phyloP scores from a whole-genome alignment of 139 green algal genomes.

The Picochlorum sp. region DNA sequence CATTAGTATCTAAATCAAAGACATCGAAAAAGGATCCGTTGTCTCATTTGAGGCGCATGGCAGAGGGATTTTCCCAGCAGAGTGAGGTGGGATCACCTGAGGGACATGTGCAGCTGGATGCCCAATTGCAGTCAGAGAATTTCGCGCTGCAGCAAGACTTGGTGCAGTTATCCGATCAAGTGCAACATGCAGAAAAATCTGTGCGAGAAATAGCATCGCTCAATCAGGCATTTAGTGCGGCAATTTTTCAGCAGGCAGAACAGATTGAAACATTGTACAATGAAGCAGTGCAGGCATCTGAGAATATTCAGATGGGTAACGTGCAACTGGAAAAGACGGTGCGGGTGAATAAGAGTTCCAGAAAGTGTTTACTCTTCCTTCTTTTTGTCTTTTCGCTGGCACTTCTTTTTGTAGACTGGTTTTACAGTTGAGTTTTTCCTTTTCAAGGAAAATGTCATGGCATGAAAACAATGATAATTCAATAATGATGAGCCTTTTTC shows the following conservation, averaged over 20 bases:
- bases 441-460: no score
- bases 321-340: slow-evolving; percentile 67
- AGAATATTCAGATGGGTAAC: slow-evolving; percentile 26
- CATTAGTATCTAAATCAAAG: neutral
- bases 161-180: slow-evolving; percentile 22
- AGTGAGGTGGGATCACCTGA: no score
- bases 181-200: slow-evolving; percentile 44
- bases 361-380: slow-evolving; percentile 52
- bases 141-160: slow-evolving; percentile 48
- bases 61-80: no score
- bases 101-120: neutral
- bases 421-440: slow-evolving; percentile 41
- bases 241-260: slow-evolving; percentile 61
- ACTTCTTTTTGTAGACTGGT: slow-evolving; percentile 75
- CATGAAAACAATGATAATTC: no score
- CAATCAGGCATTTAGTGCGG: slow-evolving; percentile 65
- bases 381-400: slow-evolving; percentile 42
- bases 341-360: slow-evolving; percentile 37
- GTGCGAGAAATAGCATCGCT: slow-evolving; percentile 66
- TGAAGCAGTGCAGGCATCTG: slow-evolving; percentile 18
- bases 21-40: no score
- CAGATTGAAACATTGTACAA: slow-evolving; percentile 73
- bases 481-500: no score
- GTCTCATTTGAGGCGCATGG: no score
- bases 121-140: slow-evolving; percentile 29